Base-by-base conservation (phyloP, 495 filamentous ascomycete species). In the Talaromyces ruber region DNA sequence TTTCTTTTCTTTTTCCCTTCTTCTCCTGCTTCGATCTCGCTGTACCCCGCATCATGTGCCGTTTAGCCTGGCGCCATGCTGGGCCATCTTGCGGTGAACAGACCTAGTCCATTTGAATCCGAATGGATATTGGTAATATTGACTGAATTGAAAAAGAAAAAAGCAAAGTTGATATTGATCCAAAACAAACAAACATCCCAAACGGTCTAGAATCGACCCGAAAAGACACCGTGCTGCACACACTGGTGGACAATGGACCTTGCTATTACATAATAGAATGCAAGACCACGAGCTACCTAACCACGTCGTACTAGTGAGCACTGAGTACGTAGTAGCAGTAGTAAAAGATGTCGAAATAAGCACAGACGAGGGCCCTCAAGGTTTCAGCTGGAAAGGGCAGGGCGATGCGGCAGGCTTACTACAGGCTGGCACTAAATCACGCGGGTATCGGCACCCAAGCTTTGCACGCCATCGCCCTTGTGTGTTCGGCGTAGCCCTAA, bases 21-120 rank as follows among this genome's bases (percentile, higher is more conserved):
- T 47, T 21, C 18, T 47, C 26, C 26, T 30, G 21, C 59, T 22
- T 32, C 37, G 29, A 34, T 28, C 29, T n/a, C 16, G 57, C 57
- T 60, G 59, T 60, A 60, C 59, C 59, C 59, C 59, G 59, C 59
- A 47, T 47, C 39, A 43, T 59, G 57, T 32, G 55, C 55, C 28
- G 4, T 12, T 26, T 29, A 59, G 22, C 29, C 53, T 57, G 24
- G 34, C 34, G 34, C 47, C 47, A 51, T 3, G 12, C 39, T 24
- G 14, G n/a, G 34, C 30, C 30, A 32, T 32, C 6, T 32, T 32
- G 37, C 43, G 43, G 43, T 47, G 43, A 47, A 47, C 43, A 47
- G 18, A n/a, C n/a, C 43, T 21, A 43, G 6, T n/a, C 11, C n/a
- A n/a, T 18, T 18, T 4, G 11, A 12, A 4, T 43, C 7, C 12